Evolutionary conservation across 2,329 filamentous ascomycete genomes (phyloP), one percentile per base, ranked within the genome.

Genomic region (Aspergillus glaucus): DNA sequence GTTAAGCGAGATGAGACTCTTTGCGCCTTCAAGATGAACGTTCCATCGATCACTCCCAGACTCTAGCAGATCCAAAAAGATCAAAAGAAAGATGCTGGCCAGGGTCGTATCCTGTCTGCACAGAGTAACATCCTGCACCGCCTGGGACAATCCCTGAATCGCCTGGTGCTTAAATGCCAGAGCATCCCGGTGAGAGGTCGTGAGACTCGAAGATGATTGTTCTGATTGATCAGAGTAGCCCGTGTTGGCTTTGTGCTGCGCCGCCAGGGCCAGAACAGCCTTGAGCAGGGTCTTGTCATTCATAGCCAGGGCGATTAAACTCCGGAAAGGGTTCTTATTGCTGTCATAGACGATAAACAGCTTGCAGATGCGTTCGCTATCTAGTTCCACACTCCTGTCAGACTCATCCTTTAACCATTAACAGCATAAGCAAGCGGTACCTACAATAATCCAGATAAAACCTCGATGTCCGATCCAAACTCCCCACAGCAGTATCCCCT

Each of bases 361-460:
- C 46, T 64, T 60, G 56, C 65, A 67, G 53, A 67, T 67, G n/a
- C 56, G 58, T 9, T 62, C 55, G 39, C 65, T 62, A 53, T 68
- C 66, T 68, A 17, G 6, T 4, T 1, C 2, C 10, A 36, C 9
- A 30, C 32, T 30, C 22, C 22, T 12, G 30, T 10, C 14, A 22
- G 15, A 24, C 21, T 26, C 5, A 9, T 22, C 9, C 2, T 30
- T 30, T 5, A 12, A 4, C 10, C 10, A 4, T 30, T 4, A 12
- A n/a, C 17, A 14, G 10, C 26, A 30, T 12, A 12, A 30, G 26
- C 26, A 28, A 19, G 3, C 43, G 45, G 37, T 22, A 49, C 59
- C 48, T 49, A 67, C 65, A 68, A 46, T 68, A 67, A 44, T 67
- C 59, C 15, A 68, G 43, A 43, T 68, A 68, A 28, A 63, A 66